Percentiles rank a stretch among this genome's conserved stretches.
phyloP scores from a whole-genome alignment of 163 green algal genomes.

The Scenedesmus sp. region DNA sequence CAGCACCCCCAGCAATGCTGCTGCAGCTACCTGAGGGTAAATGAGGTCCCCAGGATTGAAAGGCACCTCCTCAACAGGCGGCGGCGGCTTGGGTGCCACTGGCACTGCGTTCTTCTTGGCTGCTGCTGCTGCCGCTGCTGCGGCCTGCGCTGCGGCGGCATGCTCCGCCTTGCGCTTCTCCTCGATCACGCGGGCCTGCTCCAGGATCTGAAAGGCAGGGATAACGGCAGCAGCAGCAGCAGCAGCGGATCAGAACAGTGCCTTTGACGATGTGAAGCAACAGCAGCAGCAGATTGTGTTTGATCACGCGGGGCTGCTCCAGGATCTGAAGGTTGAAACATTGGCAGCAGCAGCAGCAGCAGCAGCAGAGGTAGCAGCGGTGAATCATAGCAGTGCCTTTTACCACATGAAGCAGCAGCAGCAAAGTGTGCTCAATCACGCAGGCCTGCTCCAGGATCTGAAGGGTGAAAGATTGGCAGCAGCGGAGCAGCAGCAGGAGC shows the following conservation, averaged over 20 bases:
- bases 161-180: neutral
- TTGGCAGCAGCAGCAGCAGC: neutral
- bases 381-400: neutral
- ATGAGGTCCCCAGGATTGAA: conserved; percentile 45
- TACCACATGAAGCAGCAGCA: too few species aligned
- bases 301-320: too few species aligned
- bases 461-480: too few species aligned
- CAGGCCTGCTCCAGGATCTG: too few species aligned
- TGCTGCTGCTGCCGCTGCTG: conserved; percentile 40
- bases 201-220: conserved; percentile 2
- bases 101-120: conserved; percentile 20
- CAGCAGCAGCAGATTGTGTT: too few species aligned
- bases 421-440: too few species aligned
- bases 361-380: neutral
- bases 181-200: conserved; percentile 26
- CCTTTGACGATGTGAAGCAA: neutral
- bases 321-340: neutral
- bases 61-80: conserved; percentile 8
- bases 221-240: neutral
- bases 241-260: neutral
- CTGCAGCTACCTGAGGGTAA: conserved; percentile 42
- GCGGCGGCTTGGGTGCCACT: neutral
- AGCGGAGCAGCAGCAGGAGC: too few species aligned
- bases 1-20: neutral
- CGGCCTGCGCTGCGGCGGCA: conserved; percentile 28